Base-by-base conservation (phyloP, 73 alveolate genomes). In the Tetrahymena borealis region DNA sequence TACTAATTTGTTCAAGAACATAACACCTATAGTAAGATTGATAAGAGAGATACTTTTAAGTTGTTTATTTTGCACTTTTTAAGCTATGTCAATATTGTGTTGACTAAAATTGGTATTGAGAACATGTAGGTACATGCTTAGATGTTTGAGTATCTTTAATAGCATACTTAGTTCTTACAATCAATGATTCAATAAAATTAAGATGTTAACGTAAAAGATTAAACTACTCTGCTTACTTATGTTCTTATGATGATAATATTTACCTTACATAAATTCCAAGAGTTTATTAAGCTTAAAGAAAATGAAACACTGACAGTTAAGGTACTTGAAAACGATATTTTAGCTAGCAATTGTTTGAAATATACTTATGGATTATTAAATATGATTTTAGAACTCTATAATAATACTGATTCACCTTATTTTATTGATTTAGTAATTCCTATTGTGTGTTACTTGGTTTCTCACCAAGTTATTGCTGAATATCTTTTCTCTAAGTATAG, bases 81-180 rank as follows among this genome's bases (percentile, higher is more conserved):
- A 36, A 93, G 93, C 36, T 93, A 39, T 32, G 91, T 35, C 9
- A 78, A 24, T 24, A 60, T 92, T 7, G 77, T 32, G 85, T 85
- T 79, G 15, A 93, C 95, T 31, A 93, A 93, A 33, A 93, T 93
- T 39, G 95, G 95, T 3, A 79, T 93, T 33, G 95, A 93, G 39
- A 92, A 93, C 31, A 79, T 93, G 77, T 16, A 78, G 28, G 33
- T 38, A 28, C 78, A 79, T 12, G 31, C 93, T 79, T 33, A 40
- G 10, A 93, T 93, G 95, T 93, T 93, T 93, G 78, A 31, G 33
- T 43, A 39, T 85, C 33, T 93, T 9, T 36, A 93, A 33, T 91
- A 93, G 38, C 91, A 93, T 85, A 24, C 79, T 20, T 28, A 93
- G 24, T 60, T 93, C 6, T 37, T 93, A 32, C 77, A 85, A 40